Conservation (phyloP, 2,329 filamentous ascomycete genomes). For the Hypoxylon rubiginosum region DNA sequence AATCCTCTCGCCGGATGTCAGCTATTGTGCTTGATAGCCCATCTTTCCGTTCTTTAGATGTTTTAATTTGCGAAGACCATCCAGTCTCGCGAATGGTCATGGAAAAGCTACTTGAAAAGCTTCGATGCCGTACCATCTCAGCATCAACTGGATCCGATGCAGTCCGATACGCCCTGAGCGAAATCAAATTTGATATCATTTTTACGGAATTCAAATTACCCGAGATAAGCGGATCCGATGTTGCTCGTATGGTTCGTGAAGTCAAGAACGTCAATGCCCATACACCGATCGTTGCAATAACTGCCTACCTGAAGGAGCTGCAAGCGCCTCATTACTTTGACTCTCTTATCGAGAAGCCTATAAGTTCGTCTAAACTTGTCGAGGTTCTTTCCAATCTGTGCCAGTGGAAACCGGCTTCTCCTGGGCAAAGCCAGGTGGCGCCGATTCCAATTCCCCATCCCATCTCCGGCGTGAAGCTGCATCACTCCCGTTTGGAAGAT, state of each 20-base stretch:
- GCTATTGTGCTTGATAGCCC: slow-evolving; percentile 90
- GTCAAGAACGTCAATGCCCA: slow-evolving; percentile 95
- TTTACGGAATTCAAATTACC: slow-evolving; percentile 98
- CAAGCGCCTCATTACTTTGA: slow-evolving; percentile 97
- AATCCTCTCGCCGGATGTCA: slow-evolving; percentile 93
- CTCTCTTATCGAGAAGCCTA: slow-evolving; percentile 94
- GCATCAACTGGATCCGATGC: slow-evolving; percentile 92
- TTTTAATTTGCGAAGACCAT: slow-evolving; percentile 97
- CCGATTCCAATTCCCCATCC: slow-evolving; percentile 68
- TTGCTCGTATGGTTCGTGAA: slow-evolving; percentile 97
- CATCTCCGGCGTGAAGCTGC: slow-evolving; percentile 74
- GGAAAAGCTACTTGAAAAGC: slow-evolving; percentile 96
- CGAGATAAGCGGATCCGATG: slow-evolving; percentile 93
- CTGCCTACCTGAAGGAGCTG: slow-evolving; percentile 96
- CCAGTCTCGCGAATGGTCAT: slow-evolving; percentile 98
- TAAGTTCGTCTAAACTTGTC: slow-evolving; percentile 89
- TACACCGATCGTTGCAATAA: slow-evolving; percentile 96
- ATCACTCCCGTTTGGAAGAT: slow-evolving; percentile 75
- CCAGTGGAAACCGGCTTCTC: slow-evolving; percentile 87
- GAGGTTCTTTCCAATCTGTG: slow-evolving; percentile 90
- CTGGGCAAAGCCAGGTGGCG: slow-evolving; percentile 57
- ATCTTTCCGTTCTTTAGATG: slow-evolving; percentile 89
- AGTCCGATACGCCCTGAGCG: slow-evolving; percentile 92
- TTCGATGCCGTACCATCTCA: slow-evolving; percentile 93
- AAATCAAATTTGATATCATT: slow-evolving; percentile 98